Base-by-base conservation (phyloP, 208 protist genomes). In the Leishmania gerbilli region DNA sequence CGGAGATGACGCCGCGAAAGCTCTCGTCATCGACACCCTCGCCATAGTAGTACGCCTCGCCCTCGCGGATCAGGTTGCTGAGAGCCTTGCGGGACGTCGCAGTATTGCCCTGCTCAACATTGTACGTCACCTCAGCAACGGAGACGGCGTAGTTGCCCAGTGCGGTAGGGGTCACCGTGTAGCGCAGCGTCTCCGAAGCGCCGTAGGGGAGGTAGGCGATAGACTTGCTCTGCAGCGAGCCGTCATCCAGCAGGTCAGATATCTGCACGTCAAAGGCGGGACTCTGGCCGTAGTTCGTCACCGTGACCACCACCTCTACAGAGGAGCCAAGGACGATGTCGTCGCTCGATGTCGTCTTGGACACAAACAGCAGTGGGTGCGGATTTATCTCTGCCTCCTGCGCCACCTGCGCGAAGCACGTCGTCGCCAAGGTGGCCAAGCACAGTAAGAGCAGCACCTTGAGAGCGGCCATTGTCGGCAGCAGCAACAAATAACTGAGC, bases 1-100 rank as follows among this genome's bases (percentile, higher is more conserved):
- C 94, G 17, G 88, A 92, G 42, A 97, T 83, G 64, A 92, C 84
- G 65, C 94, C 94, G 83, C 94, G 94, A 78, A 95, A 92, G 77
- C 88, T 93, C 75, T 92, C 85, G 83, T 97, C 94, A 79, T 97
- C 94, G 60, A 92, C 79, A 69, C 80, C 86, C 58, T 97, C 94
- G 42, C 89, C 87, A 71, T 74, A 72, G 85, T 89, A 97, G 86
- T 95, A 93, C 45, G 92, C 93, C 53, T 93, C 87, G 0, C 84
- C 88, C 76, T 97, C 92, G 68, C 91, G 92, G n/a, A 97, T 89
- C 65, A 96, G 56, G 86, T 96, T 97, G 79, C 94, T 97, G 82
- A 93, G 69, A 49, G 91, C 91, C 53, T 47, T 82, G 56, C 80
- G 88, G 60, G 84, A 58, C 60, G 91, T 92, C 37, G 71, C 84